Conservation (phyloP, 225 moss, liverwort and hornwort species). For the Lunularia cruciata region DNA sequence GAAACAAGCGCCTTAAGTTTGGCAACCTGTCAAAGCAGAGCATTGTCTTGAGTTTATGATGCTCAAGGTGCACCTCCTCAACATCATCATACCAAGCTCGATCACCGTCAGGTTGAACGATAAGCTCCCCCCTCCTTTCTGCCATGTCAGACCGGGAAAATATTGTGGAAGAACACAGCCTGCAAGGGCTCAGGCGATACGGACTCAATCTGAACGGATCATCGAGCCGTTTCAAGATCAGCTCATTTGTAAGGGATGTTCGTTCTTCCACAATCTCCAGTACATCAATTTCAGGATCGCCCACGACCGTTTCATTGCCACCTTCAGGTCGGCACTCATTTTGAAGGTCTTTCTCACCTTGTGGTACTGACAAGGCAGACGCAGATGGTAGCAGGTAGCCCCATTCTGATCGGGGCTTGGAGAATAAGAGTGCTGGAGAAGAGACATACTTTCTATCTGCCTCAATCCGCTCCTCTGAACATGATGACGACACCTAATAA, state of each 20-base stretch:
- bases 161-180: constrained; percentile 56
- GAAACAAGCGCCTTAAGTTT: constrained; percentile 79
- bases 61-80: constrained; percentile 92
- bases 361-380: constrained; percentile 41
- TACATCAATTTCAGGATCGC: constrained; percentile 11
- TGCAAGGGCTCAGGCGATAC: constrained; percentile 48
- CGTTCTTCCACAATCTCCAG: constrained; percentile 29
- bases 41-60: constrained; percentile 78
- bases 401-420: constrained; percentile 39
- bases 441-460: constrained; percentile 47
- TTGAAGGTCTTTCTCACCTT: constrained; percentile 57
- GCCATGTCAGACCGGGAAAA: constrained; percentile 54
- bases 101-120: constrained; percentile 32
- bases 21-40: constrained; percentile 77
- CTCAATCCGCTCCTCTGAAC: constrained; percentile 66
- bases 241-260: constrained; percentile 33
- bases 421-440: constrained; percentile 51
- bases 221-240: constrained; percentile 46
- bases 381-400: constrained; percentile 37
- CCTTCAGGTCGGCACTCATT: constrained; percentile 24
- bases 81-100: constrained; percentile 69
- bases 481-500: constrained; percentile 39
- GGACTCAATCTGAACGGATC: constrained; percentile 70
- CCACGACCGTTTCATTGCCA: constrained; percentile 2
- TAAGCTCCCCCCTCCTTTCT: constrained; percentile 40